Base-by-base conservation (phyloP, 179 eudicot genomes). In the Beta lomatogona region DNA sequence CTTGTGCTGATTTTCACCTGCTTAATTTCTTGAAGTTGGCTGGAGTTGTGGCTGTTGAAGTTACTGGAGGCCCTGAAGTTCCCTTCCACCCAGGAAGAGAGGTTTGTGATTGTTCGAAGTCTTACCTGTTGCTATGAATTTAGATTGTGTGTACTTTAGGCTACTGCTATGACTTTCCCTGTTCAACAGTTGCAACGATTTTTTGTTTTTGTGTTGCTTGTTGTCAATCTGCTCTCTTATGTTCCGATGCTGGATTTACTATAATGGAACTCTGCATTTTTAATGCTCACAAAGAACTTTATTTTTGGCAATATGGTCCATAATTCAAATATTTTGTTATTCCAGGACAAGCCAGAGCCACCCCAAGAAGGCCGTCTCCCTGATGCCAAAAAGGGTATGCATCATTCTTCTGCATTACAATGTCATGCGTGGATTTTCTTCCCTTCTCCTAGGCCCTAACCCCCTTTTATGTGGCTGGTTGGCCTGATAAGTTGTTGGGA, bases 81-180 rank as follows among this genome's bases (percentile, higher is more conserved):
- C 93, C 97, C 48, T 94, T 91, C 88, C 97, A 94, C 88, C 98
- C 98, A 16, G 98, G 98, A 61, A 90, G 98, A 75, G 88, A 75
- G 94, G 98, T 94, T 75, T 67, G 92, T 84, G 52, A 75, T 64
- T 19, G 64, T 21, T 25, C 16, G 5, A n/a, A 10, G 14, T 36
- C 41, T 36, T 36, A 36, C 41, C 41, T 13, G 8, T 46, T 15
- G 41, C 41, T 36, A 36, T 36, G 41, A 77, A 57, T 16, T 19
- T 3, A 16, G 14, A 9, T 6, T 58, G 3, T 19, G 1, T 15
- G 1, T 59, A 16, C 3, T n/a, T n/a, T 60, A 11, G 13, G 79
- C n/a, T 9, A 12, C 57, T 76, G 18, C 28, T 44, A 21, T 59
- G 41, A 9, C 0, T 31, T 4, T 16, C 15, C 16, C 45, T 66